Conservation (phyloP, 179 eudicot genomes). For the Nepenthes alata region DNA sequence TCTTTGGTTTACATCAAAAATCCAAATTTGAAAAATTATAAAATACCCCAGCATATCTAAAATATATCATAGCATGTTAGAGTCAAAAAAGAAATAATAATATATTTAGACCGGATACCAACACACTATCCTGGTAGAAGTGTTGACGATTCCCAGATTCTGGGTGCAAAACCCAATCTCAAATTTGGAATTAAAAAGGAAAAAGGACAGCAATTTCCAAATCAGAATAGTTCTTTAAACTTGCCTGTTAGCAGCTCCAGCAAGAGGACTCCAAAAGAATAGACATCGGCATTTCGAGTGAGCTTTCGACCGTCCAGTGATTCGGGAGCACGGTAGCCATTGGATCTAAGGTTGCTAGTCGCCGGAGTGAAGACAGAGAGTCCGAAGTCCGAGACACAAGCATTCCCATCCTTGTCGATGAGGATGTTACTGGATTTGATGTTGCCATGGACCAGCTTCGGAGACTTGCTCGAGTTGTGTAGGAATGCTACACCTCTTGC, state of each 20-base stretch:
- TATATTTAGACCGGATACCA: not conserved
- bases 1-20: too few relatives aligned
- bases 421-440: constrained; percentile 80
- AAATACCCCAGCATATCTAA: too few relatives aligned
- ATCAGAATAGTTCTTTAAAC: not conserved
- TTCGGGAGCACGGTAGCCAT: constrained; percentile 85
- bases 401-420: constrained; percentile 52
- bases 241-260: constrained; percentile 67
- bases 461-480: constrained; percentile 48
- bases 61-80: too few relatives aligned
- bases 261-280: constrained; percentile 75
- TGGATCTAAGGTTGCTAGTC: constrained; percentile 25
- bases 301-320: constrained; percentile 35
- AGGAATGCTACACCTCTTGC: constrained; percentile 66
- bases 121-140: too few relatives aligned
- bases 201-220: too few relatives aligned
- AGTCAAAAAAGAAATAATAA: not conserved
- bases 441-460: constrained; percentile 68
- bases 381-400: constrained; percentile 78
- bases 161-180: not conserved
- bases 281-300: constrained; percentile 67
- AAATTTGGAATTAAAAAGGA: not conserved
- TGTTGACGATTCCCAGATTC: too few relatives aligned
- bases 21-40: too few relatives aligned
- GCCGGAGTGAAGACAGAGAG: constrained; percentile 43